A percentile compares a stretch with the other conserved stretches of the same genome.
Evolutionary conservation across 345 rosid species (phyloP).

Genomic region (Microcos paniculata): DNA sequence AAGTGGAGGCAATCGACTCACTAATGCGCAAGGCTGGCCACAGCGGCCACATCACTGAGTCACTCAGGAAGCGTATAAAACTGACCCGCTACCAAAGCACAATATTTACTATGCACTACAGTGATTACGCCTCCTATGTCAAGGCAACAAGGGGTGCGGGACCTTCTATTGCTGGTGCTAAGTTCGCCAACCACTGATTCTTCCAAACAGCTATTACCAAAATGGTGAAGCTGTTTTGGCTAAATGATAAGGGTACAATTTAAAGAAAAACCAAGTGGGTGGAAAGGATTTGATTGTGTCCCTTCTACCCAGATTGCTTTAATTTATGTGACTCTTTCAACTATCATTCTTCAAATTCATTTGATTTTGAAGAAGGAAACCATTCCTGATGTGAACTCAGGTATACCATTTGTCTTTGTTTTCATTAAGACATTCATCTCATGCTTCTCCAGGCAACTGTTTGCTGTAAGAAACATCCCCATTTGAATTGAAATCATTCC

Average conservation of each 20-base stretch:
- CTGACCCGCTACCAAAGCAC: constrained; percentile 98
- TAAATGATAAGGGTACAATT: neutral
- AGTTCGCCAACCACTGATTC: constrained; percentile 35
- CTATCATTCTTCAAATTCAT: constrained; percentile 49
- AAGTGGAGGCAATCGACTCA: constrained; percentile 80
- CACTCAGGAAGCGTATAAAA: constrained; percentile 57
- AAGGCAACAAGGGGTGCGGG: constrained; percentile 64
- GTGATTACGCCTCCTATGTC: constrained; percentile 73
- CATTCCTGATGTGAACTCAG: constrained; percentile 7
- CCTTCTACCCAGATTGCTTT: constrained; percentile 26
- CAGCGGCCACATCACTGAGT: constrained; percentile 58
- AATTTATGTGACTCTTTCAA: constrained; percentile 20
- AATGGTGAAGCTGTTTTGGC: constrained; percentile 29
- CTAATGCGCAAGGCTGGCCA: constrained; percentile 91
- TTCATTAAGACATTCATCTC: neutral
- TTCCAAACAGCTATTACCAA: constrained; percentile 28
- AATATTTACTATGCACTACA: constrained; percentile 69
- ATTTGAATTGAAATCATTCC: neutral
- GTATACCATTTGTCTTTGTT: neutral
- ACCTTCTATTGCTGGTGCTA: constrained; percentile 60
- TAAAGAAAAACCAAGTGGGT: constrained; percentile 20
- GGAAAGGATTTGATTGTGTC: constrained; percentile 27
- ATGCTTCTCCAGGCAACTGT: neutral
- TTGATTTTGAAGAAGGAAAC: constrained; percentile 41
- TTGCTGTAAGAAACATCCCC: neutral